A percentile compares a stretch with the other conserved stretches of the same genome.
phyloP scores from a whole-genome alignment of 2,329 filamentous ascomycete genomes.

The Polytolypa hystricis region DNA sequence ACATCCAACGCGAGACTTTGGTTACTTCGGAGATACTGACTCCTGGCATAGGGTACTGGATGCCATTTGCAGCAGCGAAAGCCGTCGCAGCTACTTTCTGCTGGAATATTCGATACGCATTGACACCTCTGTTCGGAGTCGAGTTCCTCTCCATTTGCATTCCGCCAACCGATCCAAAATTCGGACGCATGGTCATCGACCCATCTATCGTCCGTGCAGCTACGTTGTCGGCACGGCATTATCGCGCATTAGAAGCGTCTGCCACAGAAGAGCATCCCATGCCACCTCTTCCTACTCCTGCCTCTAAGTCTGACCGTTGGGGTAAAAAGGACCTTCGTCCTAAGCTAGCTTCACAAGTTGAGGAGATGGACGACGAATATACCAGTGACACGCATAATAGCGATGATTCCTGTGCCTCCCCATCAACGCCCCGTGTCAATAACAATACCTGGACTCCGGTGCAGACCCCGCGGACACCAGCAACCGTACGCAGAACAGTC shows the following conservation, averaged over 20 bases:
- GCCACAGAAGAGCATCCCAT: neutral
- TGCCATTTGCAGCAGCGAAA: slow-evolving; percentile 77
- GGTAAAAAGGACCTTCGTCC: slow-evolving; percentile 1
- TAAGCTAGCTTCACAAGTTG: neutral
- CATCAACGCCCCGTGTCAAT: neutral
- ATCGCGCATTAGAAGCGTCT: slow-evolving; percentile 11
- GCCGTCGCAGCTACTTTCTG: slow-evolving; percentile 87
- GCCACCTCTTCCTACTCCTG: neutral
- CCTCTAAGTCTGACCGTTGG: neutral
- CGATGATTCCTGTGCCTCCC: slow-evolving; percentile 4
- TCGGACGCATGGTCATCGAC: slow-evolving; percentile 13
- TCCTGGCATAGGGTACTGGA: slow-evolving; percentile 78
- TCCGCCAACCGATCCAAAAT: slow-evolving; percentile 45
- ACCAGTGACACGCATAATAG: neutral
- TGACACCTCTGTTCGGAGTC: slow-evolving; percentile 83
- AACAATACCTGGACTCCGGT: slow-evolving; percentile 25
- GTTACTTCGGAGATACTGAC: slow-evolving; percentile 9
- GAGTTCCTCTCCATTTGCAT: slow-evolving; percentile 66
- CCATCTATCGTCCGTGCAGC: slow-evolving; percentile 16
- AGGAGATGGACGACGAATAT: neutral
- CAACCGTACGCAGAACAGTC: slow-evolving; percentile 7
- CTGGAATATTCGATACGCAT: slow-evolving; percentile 65
- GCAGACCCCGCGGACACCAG: slow-evolving; percentile 27
- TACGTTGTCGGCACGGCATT: slow-evolving; percentile 13
- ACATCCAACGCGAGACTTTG: slow-evolving; percentile 1